phyloP scores from a whole-genome alignment of 768 basidiomycete genomes.

The Agaricus bisporus region DNA sequence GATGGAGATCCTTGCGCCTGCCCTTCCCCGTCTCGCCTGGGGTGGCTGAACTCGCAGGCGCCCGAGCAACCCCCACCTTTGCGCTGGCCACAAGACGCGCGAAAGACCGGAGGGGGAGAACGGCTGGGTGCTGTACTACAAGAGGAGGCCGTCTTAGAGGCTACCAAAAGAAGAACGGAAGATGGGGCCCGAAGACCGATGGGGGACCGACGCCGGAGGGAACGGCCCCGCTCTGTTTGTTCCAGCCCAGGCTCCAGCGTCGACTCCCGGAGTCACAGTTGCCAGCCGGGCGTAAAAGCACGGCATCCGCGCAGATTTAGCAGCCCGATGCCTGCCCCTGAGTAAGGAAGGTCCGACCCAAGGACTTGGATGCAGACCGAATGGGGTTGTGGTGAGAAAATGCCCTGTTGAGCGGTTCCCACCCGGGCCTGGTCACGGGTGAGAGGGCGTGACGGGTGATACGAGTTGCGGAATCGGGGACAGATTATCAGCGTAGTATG shows the following conservation, averaged over 20 bases:
- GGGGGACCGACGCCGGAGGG: slow-evolving; percentile 8
- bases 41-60: too few species aligned
- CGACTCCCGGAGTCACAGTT: slow-evolving; percentile 8
- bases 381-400: slow-evolving; percentile 7
- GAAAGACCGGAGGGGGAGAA: slow-evolving; percentile 5
- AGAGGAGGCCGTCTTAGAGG: slow-evolving; percentile 10
- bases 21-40: slow-evolving; percentile 14
- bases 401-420: slow-evolving; percentile 5
- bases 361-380: slow-evolving; percentile 1
- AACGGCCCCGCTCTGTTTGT: slow-evolving; percentile 4
- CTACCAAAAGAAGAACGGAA: slow-evolving; percentile 12
- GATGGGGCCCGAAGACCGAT: slow-evolving; percentile 5
- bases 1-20: slow-evolving; percentile 20
- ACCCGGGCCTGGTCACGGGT: slow-evolving; percentile 8
- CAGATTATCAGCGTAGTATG: slow-evolving; percentile 13
- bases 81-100: neutral
- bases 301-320: slow-evolving; percentile 8
- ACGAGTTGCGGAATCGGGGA: neutral
- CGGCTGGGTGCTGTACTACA: neutral
- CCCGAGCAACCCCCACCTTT: neutral
- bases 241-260: neutral
- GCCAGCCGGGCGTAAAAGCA: slow-evolving; percentile 7
- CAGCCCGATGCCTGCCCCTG: neutral
- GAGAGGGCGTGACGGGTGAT: neutral
- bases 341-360: slow-evolving; percentile 8